Evolutionary conservation across 306 rosid genomes (phyloP).

Genomic region (Prinsepia uniflora): DNA sequence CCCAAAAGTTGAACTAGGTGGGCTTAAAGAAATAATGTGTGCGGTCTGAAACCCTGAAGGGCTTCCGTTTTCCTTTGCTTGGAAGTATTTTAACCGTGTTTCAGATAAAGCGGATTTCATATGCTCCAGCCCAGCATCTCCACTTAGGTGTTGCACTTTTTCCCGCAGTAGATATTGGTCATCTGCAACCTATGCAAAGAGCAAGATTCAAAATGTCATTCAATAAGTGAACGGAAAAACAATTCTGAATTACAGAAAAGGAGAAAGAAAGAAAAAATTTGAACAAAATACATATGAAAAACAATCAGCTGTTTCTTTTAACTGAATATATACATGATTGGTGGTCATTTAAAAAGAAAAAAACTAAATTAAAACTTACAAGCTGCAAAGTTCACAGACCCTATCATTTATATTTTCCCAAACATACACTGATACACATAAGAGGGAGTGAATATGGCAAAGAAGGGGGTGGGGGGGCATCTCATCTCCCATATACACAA

Average conservation of each 20-base stretch:
- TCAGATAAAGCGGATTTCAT: slow-evolving; percentile 78
- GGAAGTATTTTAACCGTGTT: slow-evolving; percentile 67
- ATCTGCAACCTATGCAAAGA: slow-evolving; percentile 55
- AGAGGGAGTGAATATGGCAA: not conserved
- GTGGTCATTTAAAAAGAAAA: not conserved
- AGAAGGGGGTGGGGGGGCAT: not conserved
- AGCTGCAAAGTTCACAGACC: not conserved
- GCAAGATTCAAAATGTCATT: slow-evolving; percentile 6
- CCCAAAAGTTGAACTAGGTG: slow-evolving; percentile 25
- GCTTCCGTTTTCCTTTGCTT: slow-evolving; percentile 52
- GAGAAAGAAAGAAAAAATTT: not conserved
- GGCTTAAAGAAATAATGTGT: slow-evolving; percentile 37
- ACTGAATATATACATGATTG: not conserved
- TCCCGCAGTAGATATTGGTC: slow-evolving; percentile 81
- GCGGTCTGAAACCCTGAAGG: slow-evolving; percentile 31
- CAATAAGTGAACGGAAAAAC: not conserved
- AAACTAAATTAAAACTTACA: too few species aligned
- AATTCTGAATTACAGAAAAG: not conserved
- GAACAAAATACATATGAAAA: not conserved
- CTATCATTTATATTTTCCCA: not conserved
- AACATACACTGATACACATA: not conserved
- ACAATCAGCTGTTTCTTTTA: not conserved
- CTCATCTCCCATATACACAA: not conserved
- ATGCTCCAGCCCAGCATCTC: slow-evolving; percentile 84
- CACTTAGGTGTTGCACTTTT: slow-evolving; percentile 76